A percentile compares a stretch with the other conserved stretches of the same genome.
Conservation (phyloP, 768 basidiomycete genomes). For the Suillus plorans region DNA sequence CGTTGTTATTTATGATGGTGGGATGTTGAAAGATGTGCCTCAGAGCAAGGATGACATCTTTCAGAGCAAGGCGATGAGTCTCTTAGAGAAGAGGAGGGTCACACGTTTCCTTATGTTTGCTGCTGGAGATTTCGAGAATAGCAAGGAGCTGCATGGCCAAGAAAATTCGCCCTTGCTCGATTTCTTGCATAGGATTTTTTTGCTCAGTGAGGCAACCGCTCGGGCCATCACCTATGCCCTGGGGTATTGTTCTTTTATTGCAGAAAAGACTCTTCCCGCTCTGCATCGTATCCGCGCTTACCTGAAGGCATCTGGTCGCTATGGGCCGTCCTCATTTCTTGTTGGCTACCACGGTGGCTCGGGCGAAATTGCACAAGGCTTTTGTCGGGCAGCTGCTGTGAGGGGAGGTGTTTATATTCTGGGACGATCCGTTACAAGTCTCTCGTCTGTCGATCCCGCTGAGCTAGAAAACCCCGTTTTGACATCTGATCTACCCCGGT, state of each 20-base stretch:
- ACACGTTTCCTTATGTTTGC: slow-evolving; percentile 92
- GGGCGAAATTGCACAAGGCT: slow-evolving; percentile 92
- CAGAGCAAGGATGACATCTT: slow-evolving; percentile 93
- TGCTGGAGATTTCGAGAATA: slow-evolving; percentile 68
- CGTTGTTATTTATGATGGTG: slow-evolving; percentile 57
- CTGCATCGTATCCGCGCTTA: slow-evolving; percentile 72
- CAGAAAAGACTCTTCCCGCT: slow-evolving; percentile 68
- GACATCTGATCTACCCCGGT: slow-evolving; percentile 21
- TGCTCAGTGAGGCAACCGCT: slow-evolving; percentile 55
- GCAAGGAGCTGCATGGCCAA: slow-evolving; percentile 56
- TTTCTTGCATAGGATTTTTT: slow-evolving; percentile 66
- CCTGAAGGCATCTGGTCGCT: slow-evolving; percentile 78
- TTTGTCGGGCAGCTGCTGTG: slow-evolving; percentile 85
- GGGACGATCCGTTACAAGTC: slow-evolving; percentile 39
- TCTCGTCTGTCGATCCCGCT: slow-evolving; percentile 30
- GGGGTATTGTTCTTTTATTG: slow-evolving; percentile 57
- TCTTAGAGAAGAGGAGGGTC: slow-evolving; percentile 84
- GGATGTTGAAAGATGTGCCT: slow-evolving; percentile 64
- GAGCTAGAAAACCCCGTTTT: slow-evolving; percentile 19
- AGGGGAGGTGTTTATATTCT: slow-evolving; percentile 73
- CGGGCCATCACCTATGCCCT: slow-evolving; percentile 74
- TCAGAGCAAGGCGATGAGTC: slow-evolving; percentile 71
- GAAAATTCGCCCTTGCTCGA: slow-evolving; percentile 55
- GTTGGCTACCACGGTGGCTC: slow-evolving; percentile 94
- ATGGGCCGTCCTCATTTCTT: slow-evolving; percentile 86